Conservation (phyloP, 2,329 filamentous ascomycete genomes). For the Proliferodiscus dingleyae region DNA sequence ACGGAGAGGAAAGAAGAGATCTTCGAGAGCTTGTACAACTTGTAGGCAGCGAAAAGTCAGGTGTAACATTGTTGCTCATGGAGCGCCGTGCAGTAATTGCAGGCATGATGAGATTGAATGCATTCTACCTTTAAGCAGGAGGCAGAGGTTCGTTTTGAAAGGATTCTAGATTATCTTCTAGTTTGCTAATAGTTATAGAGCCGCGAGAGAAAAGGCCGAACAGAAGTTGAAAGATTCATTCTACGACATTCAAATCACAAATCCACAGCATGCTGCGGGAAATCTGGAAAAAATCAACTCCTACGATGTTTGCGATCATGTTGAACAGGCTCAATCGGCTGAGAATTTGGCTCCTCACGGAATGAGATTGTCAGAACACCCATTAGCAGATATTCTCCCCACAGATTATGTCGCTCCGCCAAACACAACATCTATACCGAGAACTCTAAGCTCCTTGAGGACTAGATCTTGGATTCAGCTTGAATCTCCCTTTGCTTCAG, state of each 20-base stretch:
- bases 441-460: slow-evolving; percentile 1
- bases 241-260: too few relatives aligned
- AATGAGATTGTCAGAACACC: too few relatives aligned
- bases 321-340: too few relatives aligned
- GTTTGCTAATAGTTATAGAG: neutral
- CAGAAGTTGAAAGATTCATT: neutral
- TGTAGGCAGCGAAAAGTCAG: slow-evolving; percentile 15
- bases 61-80: slow-evolving; percentile 13
- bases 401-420: too few relatives aligned
- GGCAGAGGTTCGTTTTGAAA: slow-evolving; percentile 8
- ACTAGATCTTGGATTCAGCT: slow-evolving; percentile 13
- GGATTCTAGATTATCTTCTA: neutral
- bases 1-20: slow-evolving; percentile 12
- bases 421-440: neutral
- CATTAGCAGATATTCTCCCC: too few relatives aligned
- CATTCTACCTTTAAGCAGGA: slow-evolving; percentile 11
- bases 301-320: too few relatives aligned
- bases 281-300: too few relatives aligned
- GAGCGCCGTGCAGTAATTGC: slow-evolving; percentile 15
- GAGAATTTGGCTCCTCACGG: too few relatives aligned
- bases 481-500: slow-evolving; percentile 9
- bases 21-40: slow-evolving; percentile 13
- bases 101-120: slow-evolving; percentile 15
- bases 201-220: slow-evolving; percentile 7
- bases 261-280: too few relatives aligned